Evolutionary conservation across 306 rosid genomes (phyloP), one percentile per base, ranked within the genome.

Genomic region (Oxytropis ochrocephala): DNA sequence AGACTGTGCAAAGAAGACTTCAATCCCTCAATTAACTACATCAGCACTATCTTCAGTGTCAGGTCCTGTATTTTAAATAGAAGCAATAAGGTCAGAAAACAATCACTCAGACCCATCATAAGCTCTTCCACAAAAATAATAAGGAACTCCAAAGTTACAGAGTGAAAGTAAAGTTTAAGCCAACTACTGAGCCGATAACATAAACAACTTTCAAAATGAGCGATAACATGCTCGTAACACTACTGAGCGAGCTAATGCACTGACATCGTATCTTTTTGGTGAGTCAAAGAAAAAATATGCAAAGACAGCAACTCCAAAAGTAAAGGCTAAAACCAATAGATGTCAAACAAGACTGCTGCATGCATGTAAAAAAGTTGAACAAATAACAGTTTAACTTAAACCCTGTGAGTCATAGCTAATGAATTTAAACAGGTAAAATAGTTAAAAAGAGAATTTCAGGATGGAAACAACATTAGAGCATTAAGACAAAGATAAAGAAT

Each of bases 21-120:
- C 12, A 32, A 76, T 35, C 14, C 72, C 39, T 87, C 78, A 85
- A 39, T 78, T 77, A 16, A 64, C 74, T 59, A 50, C 77, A 55
- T 75, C 81, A 48, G 85, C 53, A 55, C 61, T 78, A 48, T 75
- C 82, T 27, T 69, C 86, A 49, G 80, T 52, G 7, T 27, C 85
- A 13, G 73, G 46, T 52, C 87, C 96, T 84, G 87, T n/a, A 76
- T 69, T 53, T 57, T 44, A 77, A 72, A 87, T 58, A 60, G 29
- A 69, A 29, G 59, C 39, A 58, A 39, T 2, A 24, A 75, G 67
- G 35, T 77, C 42, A 80, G 67, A 49, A 74, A 36, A 52, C 53
- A 57, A 43, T 38, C 41, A 51, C 50, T 13, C 63, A 42, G 8
- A 51, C 44, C 35, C 64, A 36, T 42, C 47, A 21, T n/a, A 46